phyloP scores from a whole-genome alignment of 2,329 filamentous ascomycete species.

The Gaeumannomyces tritici region DNA sequence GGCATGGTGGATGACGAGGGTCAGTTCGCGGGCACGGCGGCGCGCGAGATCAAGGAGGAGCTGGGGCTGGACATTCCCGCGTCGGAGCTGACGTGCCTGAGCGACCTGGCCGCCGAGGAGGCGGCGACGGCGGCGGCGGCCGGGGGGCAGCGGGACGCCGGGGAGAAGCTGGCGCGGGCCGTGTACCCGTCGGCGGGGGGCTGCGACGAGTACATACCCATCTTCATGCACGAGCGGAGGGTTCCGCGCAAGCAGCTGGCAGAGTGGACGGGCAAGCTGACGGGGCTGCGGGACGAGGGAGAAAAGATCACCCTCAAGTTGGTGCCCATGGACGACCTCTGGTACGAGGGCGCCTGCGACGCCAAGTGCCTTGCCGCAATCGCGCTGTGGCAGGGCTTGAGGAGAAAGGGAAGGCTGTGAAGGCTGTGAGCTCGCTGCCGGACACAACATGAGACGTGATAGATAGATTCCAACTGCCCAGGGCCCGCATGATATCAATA shows the following conservation, averaged over 20 bases:
- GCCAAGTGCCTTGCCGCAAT: slow-evolving; percentile 50
- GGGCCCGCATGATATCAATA: too few species aligned
- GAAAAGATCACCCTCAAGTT: slow-evolving; percentile 55
- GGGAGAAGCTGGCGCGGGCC: slow-evolving; percentile 30
- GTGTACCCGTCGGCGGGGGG: slow-evolving; percentile 50
- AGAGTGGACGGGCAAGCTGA: slow-evolving; percentile 48
- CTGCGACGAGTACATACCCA: slow-evolving; percentile 50
- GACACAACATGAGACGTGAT: neutral
- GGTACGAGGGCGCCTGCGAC: slow-evolving; percentile 47
- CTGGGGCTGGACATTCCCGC: slow-evolving; percentile 42
- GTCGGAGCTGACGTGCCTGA: slow-evolving; percentile 38
- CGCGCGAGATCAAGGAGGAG: slow-evolving; percentile 52
- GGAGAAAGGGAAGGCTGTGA: slow-evolving; percentile 34
- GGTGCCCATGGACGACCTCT: slow-evolving; percentile 45
- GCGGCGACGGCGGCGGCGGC: slow-evolving; percentile 12
- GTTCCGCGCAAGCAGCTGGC: slow-evolving; percentile 38
- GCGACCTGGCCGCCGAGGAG: slow-evolving; percentile 29
- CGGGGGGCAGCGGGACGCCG: slow-evolving; percentile 10
- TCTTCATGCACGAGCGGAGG: slow-evolving; percentile 46
- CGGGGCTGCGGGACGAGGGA: slow-evolving; percentile 45
- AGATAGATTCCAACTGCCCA: neutral
- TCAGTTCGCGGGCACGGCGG: slow-evolving; percentile 46
- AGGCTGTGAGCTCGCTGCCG: slow-evolving; percentile 20
- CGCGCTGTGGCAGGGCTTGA: slow-evolving; percentile 48
- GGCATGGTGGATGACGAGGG: slow-evolving; percentile 52